Percentiles rank a stretch among this genome's conserved stretches.
Evolutionary conservation across 495 filamentous ascomycete genomes (phyloP).

Genomic region (Amniculicola lignicola): DNA sequence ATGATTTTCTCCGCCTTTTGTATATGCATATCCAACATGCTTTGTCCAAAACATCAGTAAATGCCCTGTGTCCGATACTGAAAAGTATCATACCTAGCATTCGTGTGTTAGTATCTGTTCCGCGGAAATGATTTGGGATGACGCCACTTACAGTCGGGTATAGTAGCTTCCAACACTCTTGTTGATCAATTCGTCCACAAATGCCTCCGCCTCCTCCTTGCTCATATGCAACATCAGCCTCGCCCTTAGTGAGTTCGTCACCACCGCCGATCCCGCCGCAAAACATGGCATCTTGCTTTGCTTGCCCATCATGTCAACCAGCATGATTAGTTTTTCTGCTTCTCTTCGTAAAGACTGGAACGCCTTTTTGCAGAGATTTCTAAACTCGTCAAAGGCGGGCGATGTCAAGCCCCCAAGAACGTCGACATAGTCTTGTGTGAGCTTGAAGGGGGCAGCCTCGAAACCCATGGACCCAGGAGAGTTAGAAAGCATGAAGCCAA

Average conservation of each 20-base stretch:
- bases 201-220: slow-evolving; percentile 67
- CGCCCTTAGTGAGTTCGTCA: slow-evolving; percentile 58
- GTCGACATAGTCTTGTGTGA: slow-evolving; percentile 74
- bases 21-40: too few species aligned
- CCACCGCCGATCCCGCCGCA: slow-evolving; percentile 58
- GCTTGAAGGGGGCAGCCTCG: slow-evolving; percentile 75
- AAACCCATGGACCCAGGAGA: slow-evolving; percentile 73
- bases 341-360: slow-evolving; percentile 69
- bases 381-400: slow-evolving; percentile 62
- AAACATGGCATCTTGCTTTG: slow-evolving; percentile 77
- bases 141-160: slow-evolving; percentile 61
- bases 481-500: slow-evolving; percentile 79
- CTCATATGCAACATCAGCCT: slow-evolving; percentile 72
- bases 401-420: slow-evolving; percentile 65
- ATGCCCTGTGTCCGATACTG: slow-evolving; percentile 78
- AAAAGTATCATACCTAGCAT: slow-evolving; percentile 69
- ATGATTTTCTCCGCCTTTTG: too few species aligned
- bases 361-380: slow-evolving; percentile 67
- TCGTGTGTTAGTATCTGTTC: slow-evolving; percentile 1
- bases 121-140: background rate
- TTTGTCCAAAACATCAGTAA: slow-evolving; percentile 54
- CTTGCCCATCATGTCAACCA: slow-evolving; percentile 72
- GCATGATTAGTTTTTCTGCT: slow-evolving; percentile 67
- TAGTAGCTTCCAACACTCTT: slow-evolving; percentile 75
- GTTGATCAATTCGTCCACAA: slow-evolving; percentile 68